A percentile compares a stretch with the other conserved stretches of the same genome.
These are phyloP conservation scores for Mycena floridula DNA, from an alignment of 768 basidiomycete genomes.

Conservation along the genomic window DNA sequence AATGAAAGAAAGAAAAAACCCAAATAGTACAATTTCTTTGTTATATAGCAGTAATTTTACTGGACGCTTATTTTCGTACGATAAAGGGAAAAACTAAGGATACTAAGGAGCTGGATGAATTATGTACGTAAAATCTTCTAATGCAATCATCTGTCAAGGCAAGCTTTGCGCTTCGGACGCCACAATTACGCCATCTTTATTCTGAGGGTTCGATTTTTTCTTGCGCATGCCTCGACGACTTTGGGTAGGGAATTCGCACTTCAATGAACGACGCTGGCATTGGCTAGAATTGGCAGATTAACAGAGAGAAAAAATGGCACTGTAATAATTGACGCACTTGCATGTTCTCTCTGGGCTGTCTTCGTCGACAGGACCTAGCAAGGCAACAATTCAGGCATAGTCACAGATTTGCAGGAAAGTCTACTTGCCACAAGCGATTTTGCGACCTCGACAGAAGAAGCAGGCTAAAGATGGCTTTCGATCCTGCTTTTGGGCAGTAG, in stretches of 20 bases:
- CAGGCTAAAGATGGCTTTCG: slow-evolving; percentile 35
- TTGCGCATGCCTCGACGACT: slow-evolving; percentile 66
- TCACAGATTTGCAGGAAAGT: too few relatives aligned
- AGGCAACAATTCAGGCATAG: too few relatives aligned
- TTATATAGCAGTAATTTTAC: background rate
- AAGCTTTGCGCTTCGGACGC: background rate
- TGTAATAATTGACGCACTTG: slow-evolving; percentile 25
- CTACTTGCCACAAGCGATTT: background rate
- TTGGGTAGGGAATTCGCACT: slow-evolving; percentile 66
- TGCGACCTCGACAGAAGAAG: slow-evolving; percentile 27
- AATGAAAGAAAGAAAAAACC: too few relatives aligned
- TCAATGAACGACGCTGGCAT: slow-evolving; percentile 62
- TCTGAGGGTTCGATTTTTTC: slow-evolving; percentile 26
- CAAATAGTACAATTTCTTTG: too few relatives aligned
- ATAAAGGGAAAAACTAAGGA: background rate
- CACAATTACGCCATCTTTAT: background rate
- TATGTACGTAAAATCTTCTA: background rate
- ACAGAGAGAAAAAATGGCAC: background rate
- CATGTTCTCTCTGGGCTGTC: slow-evolving; percentile 32
- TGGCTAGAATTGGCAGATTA: slow-evolving; percentile 40
- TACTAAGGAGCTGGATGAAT: background rate
- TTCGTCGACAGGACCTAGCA: slow-evolving; percentile 27
- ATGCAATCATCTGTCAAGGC: background rate
- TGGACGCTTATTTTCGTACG: background rate
- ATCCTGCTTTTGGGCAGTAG: slow-evolving; percentile 6